Evolutionary conservation across 1,284 basidiomycete species (phyloP), one percentile per base, ranked within the genome.

Genomic region (Marasmius oreades): DNA sequence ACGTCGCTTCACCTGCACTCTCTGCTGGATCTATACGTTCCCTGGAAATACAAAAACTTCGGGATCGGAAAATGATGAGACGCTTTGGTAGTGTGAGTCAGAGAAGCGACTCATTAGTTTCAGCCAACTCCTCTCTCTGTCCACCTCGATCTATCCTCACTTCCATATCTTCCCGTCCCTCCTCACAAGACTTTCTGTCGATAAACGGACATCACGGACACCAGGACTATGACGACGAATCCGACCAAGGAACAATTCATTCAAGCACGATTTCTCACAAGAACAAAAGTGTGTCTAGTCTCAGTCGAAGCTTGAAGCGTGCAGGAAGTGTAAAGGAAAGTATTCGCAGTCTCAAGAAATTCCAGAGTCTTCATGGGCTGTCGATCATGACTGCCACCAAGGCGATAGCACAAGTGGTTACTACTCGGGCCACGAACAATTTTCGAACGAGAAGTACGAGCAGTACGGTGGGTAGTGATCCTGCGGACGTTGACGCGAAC

Each of bases 41-140:
- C 24, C 1, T 20, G 14, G 47, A 50, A 26, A 50, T 26, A 16
- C 47, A 50, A n/a, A 28, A 50, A 20, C 23, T 50, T n/a, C 24
- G 28, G 26, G 47, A 50, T 31, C 47, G 47, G 28, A 50, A 50
- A 26, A 31, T 18, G 47, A 50, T 50, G 47, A 50, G 47, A 20
- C 24, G 47, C 16, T 14, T 26, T 5, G 47, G 47, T 12, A 50
- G 47, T 33, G 10, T n/a, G 14, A 33, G 26, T n/a, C 16, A 50
- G 3, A 23, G n/a, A 20, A 31, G 6, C 26, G 31, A 31, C 14
- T 31, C 26, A 16, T 18, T 11, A 16, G 18, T 20, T 24, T 23
- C 23, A 46, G 14, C 26, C 45, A 16, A 28, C n/a, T 10, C 45
- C 45, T 14, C 45, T 10, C 23, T 10, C 45, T 24, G 7, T 24